Conservation (phyloP, 306 rosid species). For the Gastrolobium villosum region DNA sequence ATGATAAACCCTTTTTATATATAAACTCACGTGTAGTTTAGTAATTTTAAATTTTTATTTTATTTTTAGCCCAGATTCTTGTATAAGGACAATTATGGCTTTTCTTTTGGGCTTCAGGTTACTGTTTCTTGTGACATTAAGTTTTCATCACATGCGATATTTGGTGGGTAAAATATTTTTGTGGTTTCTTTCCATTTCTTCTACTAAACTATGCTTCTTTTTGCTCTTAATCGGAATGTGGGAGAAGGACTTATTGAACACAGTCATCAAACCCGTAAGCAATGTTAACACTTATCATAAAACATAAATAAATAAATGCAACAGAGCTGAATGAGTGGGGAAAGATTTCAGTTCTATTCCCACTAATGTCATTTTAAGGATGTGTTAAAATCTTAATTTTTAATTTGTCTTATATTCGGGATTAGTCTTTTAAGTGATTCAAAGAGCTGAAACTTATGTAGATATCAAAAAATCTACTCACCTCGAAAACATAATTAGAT, state of each 20-base stretch:
- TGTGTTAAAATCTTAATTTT: too few relatives aligned
- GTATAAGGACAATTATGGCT: not conserved
- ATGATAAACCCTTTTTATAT: too few relatives aligned
- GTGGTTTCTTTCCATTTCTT: constrained; percentile 8
- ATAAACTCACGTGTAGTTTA: not conserved
- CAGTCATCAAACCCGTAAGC: not conserved
- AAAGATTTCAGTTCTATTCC: too few relatives aligned
- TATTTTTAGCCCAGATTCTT: not conserved
- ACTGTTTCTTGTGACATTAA: constrained; percentile 39
- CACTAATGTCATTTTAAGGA: too few relatives aligned
- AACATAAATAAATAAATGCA: not conserved
- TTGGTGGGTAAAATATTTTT: constrained; percentile 26
- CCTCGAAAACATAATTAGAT: too few relatives aligned
- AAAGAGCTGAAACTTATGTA: too few relatives aligned
- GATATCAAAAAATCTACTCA: too few relatives aligned
- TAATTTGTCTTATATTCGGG: too few relatives aligned
- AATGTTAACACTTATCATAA: not conserved
- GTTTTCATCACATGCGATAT: not conserved
- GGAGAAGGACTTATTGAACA: not conserved
- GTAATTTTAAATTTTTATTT: not conserved
- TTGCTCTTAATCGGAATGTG: not conserved
- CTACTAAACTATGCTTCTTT: not conserved
- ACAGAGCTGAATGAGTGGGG: too few relatives aligned
- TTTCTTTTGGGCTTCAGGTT: constrained; percentile 34
- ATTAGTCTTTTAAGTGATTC: too few relatives aligned